These are phyloP conservation scores for Oropetium thomaeum DNA, from an alignment of 176 grass and related monocot genomes.

Conservation along the genomic window DNA sequence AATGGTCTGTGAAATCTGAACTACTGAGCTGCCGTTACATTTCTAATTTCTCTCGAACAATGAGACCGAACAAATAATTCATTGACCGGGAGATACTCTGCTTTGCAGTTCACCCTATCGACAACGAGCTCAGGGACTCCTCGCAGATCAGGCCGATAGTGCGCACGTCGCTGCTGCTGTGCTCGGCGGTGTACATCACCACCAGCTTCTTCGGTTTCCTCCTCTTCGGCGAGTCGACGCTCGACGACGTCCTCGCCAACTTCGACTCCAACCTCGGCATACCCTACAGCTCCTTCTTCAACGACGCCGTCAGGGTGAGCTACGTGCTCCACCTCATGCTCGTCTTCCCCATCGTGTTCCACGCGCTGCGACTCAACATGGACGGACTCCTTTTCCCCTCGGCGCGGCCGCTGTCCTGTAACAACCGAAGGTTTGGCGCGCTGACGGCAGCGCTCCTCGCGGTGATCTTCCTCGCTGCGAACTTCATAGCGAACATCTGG, in stretches of 20 bases:
- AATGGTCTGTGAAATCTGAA: slow-evolving; percentile 47
- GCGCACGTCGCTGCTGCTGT: slow-evolving; percentile 55
- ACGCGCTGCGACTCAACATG: slow-evolving; percentile 82
- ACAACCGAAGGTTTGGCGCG: slow-evolving; percentile 55
- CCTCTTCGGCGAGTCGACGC: slow-evolving; percentile 70
- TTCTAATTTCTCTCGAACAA: no score
- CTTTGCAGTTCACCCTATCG: slow-evolving; percentile 69
- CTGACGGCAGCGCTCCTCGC: slow-evolving; percentile 50
- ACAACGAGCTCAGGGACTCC: slow-evolving; percentile 67
- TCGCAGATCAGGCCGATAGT: slow-evolving; percentile 81
- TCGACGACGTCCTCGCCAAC: slow-evolving; percentile 90
- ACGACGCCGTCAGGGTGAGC: slow-evolving; percentile 88
- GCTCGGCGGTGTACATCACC: slow-evolving; percentile 63
- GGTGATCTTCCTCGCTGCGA: slow-evolving; percentile 69
- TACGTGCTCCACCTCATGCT: slow-evolving; percentile 93
- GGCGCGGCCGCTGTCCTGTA: slow-evolving; percentile 39
- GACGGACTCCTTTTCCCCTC: slow-evolving; percentile 81
- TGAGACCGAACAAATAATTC: no score
- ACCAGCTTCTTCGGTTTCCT: slow-evolving; percentile 92
- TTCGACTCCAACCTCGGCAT: slow-evolving; percentile 93
- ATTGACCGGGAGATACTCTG: background rate
- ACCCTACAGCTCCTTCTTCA: slow-evolving; percentile 65
- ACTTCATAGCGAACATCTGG: slow-evolving; percentile 91
- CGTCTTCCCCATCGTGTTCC: slow-evolving; percentile 94
- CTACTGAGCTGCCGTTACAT: background rate